Evolutionary conservation across 2,329 filamentous ascomycete genomes (phyloP).

Genomic region (Lachnellula suecica): DNA sequence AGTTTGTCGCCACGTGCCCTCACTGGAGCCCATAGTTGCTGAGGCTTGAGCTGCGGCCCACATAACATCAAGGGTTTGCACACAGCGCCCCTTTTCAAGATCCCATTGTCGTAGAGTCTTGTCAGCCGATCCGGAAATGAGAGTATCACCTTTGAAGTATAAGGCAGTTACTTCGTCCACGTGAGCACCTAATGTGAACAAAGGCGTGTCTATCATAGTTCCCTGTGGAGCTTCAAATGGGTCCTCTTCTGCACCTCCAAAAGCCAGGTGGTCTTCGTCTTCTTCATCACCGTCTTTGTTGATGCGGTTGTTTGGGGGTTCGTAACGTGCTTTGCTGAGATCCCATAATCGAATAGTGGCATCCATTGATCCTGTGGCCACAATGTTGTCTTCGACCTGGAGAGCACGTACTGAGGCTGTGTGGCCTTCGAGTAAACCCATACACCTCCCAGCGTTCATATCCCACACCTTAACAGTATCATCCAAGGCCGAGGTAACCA

Average conservation of each 20-base stretch:
- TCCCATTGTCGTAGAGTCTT: slow-evolving; percentile 99
- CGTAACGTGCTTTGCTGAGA: slow-evolving; percentile 82
- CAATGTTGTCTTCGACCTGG: slow-evolving; percentile 93
- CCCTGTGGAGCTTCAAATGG: slow-evolving; percentile 70
- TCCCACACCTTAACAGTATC: slow-evolving; percentile 97
- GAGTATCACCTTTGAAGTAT: slow-evolving; percentile 82
- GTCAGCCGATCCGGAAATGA: slow-evolving; percentile 94
- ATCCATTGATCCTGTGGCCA: slow-evolving; percentile 92
- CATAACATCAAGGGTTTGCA: slow-evolving; percentile 95
- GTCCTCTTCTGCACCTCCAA: slow-evolving; percentile 68
- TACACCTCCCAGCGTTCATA: slow-evolving; percentile 87
- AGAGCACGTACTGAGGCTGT: slow-evolving; percentile 89
- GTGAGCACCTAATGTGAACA: slow-evolving; percentile 88
- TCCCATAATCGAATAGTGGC: slow-evolving; percentile 96
- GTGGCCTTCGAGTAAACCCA: slow-evolving; percentile 89
- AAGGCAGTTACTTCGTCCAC: slow-evolving; percentile 93
- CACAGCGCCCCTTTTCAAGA: slow-evolving; percentile 91
- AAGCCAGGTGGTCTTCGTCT: slow-evolving; percentile 68
- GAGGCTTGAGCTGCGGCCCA: slow-evolving; percentile 95
- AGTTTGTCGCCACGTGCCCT: slow-evolving; percentile 69
- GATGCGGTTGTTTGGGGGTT: slow-evolving; percentile 55
- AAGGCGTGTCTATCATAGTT: slow-evolving; percentile 83
- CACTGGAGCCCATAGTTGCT: slow-evolving; percentile 61
- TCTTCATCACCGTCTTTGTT: slow-evolving; percentile 58
- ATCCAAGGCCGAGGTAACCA: slow-evolving; percentile 89